phyloP scores from a whole-genome alignment of 1,139 yeast species.

The Pichia sp. region DNA sequence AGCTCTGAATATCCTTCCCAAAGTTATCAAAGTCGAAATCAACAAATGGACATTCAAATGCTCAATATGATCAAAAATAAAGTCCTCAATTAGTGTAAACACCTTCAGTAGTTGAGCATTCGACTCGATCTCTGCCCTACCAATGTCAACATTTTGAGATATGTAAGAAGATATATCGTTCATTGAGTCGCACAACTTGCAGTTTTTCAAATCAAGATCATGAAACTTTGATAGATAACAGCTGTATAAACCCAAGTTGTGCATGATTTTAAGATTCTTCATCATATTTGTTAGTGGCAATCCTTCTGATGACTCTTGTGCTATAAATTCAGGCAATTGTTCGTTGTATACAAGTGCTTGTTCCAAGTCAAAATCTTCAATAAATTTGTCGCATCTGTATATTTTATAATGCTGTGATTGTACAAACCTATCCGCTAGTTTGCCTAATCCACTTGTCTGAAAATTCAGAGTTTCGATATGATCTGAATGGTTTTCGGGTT shows the following conservation, averaged over 20 bases:
- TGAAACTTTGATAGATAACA: conserved; percentile 33
- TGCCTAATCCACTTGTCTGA: neutral
- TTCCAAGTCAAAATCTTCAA: neutral
- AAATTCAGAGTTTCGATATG: neutral
- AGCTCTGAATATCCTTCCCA: conserved; percentile 41
- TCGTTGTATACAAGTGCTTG: too few relatives aligned
- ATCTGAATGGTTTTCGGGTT: neutral
- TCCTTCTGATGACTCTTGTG: neutral
- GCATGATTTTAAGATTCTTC: neutral
- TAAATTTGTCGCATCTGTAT: too few relatives aligned
- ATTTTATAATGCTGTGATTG: neutral
- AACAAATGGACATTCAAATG: conserved; percentile 24
- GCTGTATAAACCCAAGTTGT: conserved; percentile 32
- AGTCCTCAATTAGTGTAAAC: conserved; percentile 10
- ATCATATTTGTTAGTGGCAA: neutral
- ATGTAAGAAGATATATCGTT: conserved; percentile 16
- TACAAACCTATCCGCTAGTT: neutral
- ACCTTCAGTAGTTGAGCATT: conserved; percentile 13
- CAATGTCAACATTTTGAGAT: conserved; percentile 19
- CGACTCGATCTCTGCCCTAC: conserved; percentile 22
- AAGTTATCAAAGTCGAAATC: conserved; percentile 20
- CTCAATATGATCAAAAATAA: conserved; percentile 15
- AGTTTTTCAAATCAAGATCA: conserved; percentile 27
- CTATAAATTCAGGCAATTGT: neutral
- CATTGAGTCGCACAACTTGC: conserved; percentile 34